phyloP scores from a whole-genome alignment of 2,329 filamentous ascomycete genomes.

The Coniochaeta sp. region DNA sequence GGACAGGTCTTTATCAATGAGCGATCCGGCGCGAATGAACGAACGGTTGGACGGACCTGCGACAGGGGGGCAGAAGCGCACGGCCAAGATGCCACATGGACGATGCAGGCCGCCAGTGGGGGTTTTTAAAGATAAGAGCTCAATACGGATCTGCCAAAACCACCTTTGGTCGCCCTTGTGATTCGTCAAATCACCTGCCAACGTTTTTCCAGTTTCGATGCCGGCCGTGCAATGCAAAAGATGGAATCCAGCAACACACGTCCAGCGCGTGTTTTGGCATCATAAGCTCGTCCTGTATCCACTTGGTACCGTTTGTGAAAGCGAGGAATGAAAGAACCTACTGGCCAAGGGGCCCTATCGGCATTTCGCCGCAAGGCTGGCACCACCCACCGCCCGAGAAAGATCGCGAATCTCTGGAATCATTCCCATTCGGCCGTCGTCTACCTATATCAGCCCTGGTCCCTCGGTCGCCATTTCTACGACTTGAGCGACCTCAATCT shows the following conservation, averaged over 20 bases:
- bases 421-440: not conserved
- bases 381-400: not conserved
- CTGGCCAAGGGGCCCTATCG: not conserved
- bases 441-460: not conserved
- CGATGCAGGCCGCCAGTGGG: not conserved
- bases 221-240: too few species aligned
- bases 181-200: not conserved
- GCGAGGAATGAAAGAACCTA: not conserved
- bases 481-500: not conserved
- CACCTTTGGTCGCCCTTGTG: not conserved
- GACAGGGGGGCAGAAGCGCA: not conserved
- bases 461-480: not conserved
- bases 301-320: too few species aligned
- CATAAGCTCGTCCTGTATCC: too few species aligned
- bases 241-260: not conserved
- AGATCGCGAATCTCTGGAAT: not conserved
- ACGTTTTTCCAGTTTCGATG: not conserved
- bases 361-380: not conserved
- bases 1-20: not conserved
- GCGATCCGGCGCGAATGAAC: not conserved
- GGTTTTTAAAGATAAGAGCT: not conserved
- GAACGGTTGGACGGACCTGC: not conserved
- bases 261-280: too few species aligned
- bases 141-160: too few species aligned
- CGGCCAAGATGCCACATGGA: slow-evolving; percentile 1